A percentile compares a stretch with the other conserved stretches of the same genome.
Evolutionary conservation across 2,329 filamentous ascomycete species (phyloP).

Genomic region (Pseudonectria buxi): DNA sequence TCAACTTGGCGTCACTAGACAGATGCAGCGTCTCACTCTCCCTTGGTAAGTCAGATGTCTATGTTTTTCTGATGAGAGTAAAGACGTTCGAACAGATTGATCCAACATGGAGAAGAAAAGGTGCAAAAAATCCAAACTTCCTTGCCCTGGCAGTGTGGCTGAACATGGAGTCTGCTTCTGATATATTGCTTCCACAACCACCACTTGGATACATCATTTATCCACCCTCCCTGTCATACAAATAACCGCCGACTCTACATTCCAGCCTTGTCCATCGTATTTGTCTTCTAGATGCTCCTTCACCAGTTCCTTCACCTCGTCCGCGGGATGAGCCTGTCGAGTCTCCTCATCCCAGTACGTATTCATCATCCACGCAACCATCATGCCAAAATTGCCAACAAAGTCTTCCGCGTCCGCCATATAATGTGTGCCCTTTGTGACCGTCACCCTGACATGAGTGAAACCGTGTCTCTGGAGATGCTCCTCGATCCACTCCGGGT

Average conservation of each 20-base stretch:
- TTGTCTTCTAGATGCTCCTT: constrained; percentile 33
- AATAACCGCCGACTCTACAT: constrained; percentile 19
- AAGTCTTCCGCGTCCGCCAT: constrained; percentile 31
- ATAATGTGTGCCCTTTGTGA: constrained; percentile 20
- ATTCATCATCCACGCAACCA: constrained; percentile 33
- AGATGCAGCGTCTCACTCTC: no score
- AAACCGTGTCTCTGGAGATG: constrained; percentile 32
- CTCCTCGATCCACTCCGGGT: constrained; percentile 31
- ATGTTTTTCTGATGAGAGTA: no score
- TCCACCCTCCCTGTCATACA: constrained; percentile 20
- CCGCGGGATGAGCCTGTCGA: constrained; percentile 25
- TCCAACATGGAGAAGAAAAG: no score
- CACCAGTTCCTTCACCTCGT: constrained; percentile 31
- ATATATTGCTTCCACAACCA: background rate
- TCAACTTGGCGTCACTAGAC: background rate
- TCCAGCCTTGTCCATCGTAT: constrained; percentile 24
- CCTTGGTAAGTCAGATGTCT: background rate
- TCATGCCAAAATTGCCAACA: constrained; percentile 28
- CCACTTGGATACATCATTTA: no score
- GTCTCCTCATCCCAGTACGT: constrained; percentile 35
- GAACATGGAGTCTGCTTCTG: no score
- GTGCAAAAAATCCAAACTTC: no score
- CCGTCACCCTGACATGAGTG: constrained; percentile 30
- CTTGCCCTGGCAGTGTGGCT: no score
- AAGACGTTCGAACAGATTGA: no score